A percentile compares a stretch with the other conserved stretches of the same genome.
phyloP scores from a whole-genome alignment of 768 basidiomycete species.

The Calocera cornea region DNA sequence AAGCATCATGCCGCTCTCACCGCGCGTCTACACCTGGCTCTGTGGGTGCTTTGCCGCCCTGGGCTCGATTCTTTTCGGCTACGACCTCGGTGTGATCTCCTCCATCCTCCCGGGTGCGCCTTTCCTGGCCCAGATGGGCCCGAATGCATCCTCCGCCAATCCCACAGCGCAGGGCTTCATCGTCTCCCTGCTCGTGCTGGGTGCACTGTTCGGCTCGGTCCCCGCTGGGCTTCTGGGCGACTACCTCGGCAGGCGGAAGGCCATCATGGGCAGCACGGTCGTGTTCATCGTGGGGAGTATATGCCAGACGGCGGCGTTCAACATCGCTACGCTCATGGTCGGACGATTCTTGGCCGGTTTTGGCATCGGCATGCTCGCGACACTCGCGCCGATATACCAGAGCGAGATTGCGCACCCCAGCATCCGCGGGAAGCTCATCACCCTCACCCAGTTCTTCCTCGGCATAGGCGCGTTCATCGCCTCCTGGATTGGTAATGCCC shows the following conservation, averaged over 20 bases:
- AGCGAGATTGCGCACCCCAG: constrained; percentile 46
- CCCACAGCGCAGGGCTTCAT: constrained; percentile 4
- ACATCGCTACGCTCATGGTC: constrained; percentile 2
- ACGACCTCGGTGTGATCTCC: constrained; percentile 8
- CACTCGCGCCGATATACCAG: constrained; percentile 42
- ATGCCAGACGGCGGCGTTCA: constrained; percentile 6
- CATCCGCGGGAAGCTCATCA: constrained; percentile 41
- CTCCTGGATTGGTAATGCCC: constrained; percentile 31
- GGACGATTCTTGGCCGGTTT: constrained; percentile 41
- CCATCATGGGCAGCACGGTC: constrained; percentile 7
- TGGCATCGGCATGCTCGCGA: constrained; percentile 37
- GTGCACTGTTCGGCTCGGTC: constrained; percentile 4
- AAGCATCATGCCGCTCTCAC: constrained; percentile 4
- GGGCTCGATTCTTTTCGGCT: constrained; percentile 7
- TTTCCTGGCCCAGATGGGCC: constrained; percentile 1
- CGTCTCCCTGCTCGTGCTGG: constrained; percentile 7
- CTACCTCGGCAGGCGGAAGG: constrained; percentile 2
- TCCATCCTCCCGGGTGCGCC: constrained; percentile 3
- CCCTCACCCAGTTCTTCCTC: constrained; percentile 34
- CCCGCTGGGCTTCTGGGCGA: constrained; percentile 5
- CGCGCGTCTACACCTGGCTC: constrained; percentile 6
- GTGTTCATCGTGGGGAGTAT: constrained; percentile 7
- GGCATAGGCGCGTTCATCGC: constrained; percentile 33
- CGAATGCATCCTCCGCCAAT: neutral
- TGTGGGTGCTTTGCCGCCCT: constrained; percentile 8